phyloP scores from a whole-genome alignment of 345 rosid genomes.

The Corchorus olitorius region DNA sequence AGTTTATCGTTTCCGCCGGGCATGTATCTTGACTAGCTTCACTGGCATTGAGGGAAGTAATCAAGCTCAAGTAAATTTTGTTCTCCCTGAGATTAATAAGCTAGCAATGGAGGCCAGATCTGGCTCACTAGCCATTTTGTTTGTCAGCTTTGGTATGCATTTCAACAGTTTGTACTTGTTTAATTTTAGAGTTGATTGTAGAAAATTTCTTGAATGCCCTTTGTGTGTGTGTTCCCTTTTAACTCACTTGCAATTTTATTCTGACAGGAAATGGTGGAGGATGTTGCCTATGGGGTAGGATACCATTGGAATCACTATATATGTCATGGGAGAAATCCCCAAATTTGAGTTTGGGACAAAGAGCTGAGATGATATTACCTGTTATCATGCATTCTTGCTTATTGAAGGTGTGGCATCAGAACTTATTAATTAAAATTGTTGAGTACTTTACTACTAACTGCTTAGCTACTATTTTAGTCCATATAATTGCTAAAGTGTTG shows the following conservation, averaged over 20 bases:
- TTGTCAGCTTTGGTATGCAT: constrained; percentile 81
- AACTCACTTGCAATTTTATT: constrained; percentile 18
- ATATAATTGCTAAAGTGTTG: background rate
- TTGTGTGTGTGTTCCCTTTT: constrained; percentile 10
- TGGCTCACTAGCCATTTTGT: constrained; percentile 76
- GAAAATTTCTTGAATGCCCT: background rate
- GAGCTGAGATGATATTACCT: constrained; percentile 62
- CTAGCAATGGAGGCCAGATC: constrained; percentile 78
- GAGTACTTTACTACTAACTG: background rate
- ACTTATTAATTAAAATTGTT: background rate
- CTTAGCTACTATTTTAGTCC: constrained; percentile 2
- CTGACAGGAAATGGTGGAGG: constrained; percentile 79
- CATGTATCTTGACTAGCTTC: constrained; percentile 72
- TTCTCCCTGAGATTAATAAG: constrained; percentile 84
- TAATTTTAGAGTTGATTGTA: constrained; percentile 10
- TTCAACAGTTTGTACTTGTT: background rate
- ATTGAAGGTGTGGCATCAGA: constrained; percentile 62
- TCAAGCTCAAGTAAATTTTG: constrained; percentile 71
- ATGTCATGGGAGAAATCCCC: constrained; percentile 80
- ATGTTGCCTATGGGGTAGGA: constrained; percentile 76
- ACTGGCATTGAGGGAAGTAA: constrained; percentile 66
- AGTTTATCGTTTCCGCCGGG: constrained; percentile 82
- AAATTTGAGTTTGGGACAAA: constrained; percentile 79
- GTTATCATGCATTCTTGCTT: constrained; percentile 78
- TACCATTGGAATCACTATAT: constrained; percentile 72